Base-by-base conservation (phyloP, 2,329 filamentous ascomycete genomes). In the Sodiomyces alkalinus region DNA sequence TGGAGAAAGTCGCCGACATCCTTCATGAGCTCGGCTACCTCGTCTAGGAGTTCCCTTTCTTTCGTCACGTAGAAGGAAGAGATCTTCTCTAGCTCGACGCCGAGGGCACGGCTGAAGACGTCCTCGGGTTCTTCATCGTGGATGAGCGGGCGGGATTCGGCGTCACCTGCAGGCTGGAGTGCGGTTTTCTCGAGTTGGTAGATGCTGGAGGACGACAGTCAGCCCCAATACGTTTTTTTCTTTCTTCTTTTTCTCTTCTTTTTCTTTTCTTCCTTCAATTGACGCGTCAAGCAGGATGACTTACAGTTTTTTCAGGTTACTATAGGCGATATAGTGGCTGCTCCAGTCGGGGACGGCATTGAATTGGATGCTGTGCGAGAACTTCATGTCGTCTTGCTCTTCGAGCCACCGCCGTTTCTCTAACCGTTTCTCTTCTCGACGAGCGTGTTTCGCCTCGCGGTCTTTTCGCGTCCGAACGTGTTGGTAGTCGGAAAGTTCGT, bases 301-400 rank as follows among this genome's bases (percentile, higher is more conserved):
- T 47, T 53, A 92, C 83, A 94, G 69, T 64, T 98, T 98, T 66
- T 98, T 98, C 43, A 98, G 69, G 48, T 94, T 96, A 60, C 86
- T 94, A 57, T 98, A 98, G 35, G 86, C 81, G 48, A 98, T 92
- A 56, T 98, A 98, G 55, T 96, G 75, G 45, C 77, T 86, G 62
- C 83, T 94, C 90, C 90, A 98, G 57, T 98, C 90, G n/a, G 90
- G 90, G 43, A 98, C 90, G 38, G 90, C 86, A 62, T 98, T 98
- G 61, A 98, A 98, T 64, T 98, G 90, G 44, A 98, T 78, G 57
- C 87, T 96, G 54, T 98, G 90, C 12, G 87, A 96, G 66, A 98
- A 98, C 76, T 96, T 96, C 90, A 98, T 98, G 49, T 83, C 81
- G 73, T 80, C 75, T 40, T 64, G 69, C 42, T 75, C 63, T 43